Base-by-base conservation (phyloP, 495 filamentous ascomycete genomes). In the Chaetomidium leptoderma region DNA sequence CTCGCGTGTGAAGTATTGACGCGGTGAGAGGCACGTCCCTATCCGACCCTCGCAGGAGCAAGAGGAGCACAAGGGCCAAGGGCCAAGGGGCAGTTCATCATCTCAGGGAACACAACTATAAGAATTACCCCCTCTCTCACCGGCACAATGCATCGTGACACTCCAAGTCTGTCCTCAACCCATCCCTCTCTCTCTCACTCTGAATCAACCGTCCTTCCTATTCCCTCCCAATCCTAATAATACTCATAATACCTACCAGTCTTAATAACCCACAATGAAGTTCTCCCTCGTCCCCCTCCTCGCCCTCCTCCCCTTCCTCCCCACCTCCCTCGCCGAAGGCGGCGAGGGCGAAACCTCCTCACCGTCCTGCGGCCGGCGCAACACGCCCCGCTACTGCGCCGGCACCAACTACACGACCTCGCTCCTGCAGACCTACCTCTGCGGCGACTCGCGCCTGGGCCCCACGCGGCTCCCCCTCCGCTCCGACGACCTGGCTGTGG, bases 381-480 rank as follows among this genome's bases (percentile, higher is more conserved):
- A 58, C 39, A 43, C 54, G 16, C 43, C 35, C 6, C 55, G 52
- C 40, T 57, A 71, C 37, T 81, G 77, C 64, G 59, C 54, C 7
- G 72, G 72, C 24, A 76, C 78, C 54, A 71, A 69, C 46, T 70
- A 67, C 60, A 66, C 61, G 51, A 62, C 69, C 44, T 45, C 40
- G 0, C 53, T 61, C 37, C 43, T 39, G 13, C 26, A 44, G 2
- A 63, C 62, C 39, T 81, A 77, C 60, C 63, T 82, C 59, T 83
- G 81, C 63, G 73, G 78, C 24, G 79, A 83, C 62, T 57, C 62
- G 0, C 78, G 80, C 19, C 76, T 83, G 1, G 80, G 81, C 2
- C 80, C 81, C 2, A 63, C 70, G 6, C 45, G 56, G 3, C 69
- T 76, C 6, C 81, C 81, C 1, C 58, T 48, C 3, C 0, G 0